A percentile compares a stretch with the other conserved stretches of the same genome.
Evolutionary conservation across 495 filamentous ascomycete species (phyloP).

Genomic region (Parachaetomium inaequale): DNA sequence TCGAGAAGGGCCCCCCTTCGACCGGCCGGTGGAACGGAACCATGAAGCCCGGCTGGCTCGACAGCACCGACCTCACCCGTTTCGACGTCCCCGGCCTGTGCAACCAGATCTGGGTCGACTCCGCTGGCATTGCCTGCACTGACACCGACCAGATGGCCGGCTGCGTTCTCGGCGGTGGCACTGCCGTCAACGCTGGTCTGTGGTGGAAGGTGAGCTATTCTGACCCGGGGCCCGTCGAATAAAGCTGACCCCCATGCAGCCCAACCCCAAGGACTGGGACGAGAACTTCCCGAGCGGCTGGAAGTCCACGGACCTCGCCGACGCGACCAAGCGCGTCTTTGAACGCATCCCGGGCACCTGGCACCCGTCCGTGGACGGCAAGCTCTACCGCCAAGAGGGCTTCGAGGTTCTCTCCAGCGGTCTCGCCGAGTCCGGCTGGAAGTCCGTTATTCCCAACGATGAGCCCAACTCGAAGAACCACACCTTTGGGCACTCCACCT

Average conservation of each 20-base stretch:
- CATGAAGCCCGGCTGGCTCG: conserved; percentile 59
- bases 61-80: conserved; percentile 61
- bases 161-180: conserved; percentile 71
- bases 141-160: conserved; percentile 70
- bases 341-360: conserved; percentile 65
- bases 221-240: background rate
- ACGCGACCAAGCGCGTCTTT: conserved; percentile 60
- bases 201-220: conserved; percentile 46
- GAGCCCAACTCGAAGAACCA: conserved; percentile 60
- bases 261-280: conserved; percentile 60
- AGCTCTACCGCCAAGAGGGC: conserved; percentile 63
- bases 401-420: conserved; percentile 58
- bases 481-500: conserved; percentile 62
- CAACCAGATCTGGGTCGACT: conserved; percentile 63
- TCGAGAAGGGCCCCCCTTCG: conserved; percentile 61
- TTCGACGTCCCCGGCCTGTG: conserved; percentile 75
- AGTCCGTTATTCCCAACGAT: conserved; percentile 57
- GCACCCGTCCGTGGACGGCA: conserved; percentile 62
- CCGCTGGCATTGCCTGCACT: conserved; percentile 58
- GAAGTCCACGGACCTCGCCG: conserved; percentile 60
- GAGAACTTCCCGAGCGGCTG: conserved; percentile 71
- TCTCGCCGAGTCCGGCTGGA: conserved; percentile 58
- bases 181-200: conserved; percentile 64
- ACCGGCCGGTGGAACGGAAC: conserved; percentile 57
- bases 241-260: conserved; percentile 13